These are phyloP conservation scores for Capsicum rhomboideum DNA, from an alignment of 257 asterid genomes.

Conservation along the genomic window DNA sequence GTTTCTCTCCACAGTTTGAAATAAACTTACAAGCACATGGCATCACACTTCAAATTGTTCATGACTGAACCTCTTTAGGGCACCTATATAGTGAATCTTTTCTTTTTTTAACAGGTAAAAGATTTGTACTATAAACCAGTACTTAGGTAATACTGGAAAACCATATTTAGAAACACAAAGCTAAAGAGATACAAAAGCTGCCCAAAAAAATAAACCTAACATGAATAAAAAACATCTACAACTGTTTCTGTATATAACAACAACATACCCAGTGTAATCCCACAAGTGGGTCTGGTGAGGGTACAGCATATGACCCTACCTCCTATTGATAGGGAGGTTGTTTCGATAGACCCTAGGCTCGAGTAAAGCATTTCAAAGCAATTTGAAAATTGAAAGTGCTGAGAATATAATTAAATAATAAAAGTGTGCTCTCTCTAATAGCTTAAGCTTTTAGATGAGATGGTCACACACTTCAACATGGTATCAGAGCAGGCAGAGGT, in stretches of 20 bases:
- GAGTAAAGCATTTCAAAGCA: too few relatives aligned
- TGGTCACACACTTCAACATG: too few relatives aligned
- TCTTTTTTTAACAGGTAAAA: background rate
- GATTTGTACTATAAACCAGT: background rate
- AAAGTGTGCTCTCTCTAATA: too few relatives aligned
- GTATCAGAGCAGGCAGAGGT: too few relatives aligned
- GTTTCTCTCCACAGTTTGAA: background rate
- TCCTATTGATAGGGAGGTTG: too few relatives aligned
- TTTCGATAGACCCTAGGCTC: too few relatives aligned
- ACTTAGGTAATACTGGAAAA: background rate
- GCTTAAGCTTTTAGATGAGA: too few relatives aligned
- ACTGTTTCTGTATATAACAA: background rate
- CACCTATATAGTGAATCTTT: background rate
- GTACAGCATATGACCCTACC: too few relatives aligned
- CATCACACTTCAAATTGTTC: background rate
- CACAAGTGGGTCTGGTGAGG: too few relatives aligned
- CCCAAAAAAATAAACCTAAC: background rate
- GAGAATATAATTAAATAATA: too few relatives aligned
- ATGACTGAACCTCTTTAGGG: background rate
- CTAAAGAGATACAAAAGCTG: background rate
- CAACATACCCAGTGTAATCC: too few relatives aligned
- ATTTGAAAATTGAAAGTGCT: too few relatives aligned
- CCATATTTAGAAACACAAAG: background rate
- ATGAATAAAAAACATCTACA: background rate
- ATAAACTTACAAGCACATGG: background rate